These are phyloP conservation scores for Paxillus involutus DNA, from an alignment of 768 basidiomycete genomes.

Conservation along the genomic window DNA sequence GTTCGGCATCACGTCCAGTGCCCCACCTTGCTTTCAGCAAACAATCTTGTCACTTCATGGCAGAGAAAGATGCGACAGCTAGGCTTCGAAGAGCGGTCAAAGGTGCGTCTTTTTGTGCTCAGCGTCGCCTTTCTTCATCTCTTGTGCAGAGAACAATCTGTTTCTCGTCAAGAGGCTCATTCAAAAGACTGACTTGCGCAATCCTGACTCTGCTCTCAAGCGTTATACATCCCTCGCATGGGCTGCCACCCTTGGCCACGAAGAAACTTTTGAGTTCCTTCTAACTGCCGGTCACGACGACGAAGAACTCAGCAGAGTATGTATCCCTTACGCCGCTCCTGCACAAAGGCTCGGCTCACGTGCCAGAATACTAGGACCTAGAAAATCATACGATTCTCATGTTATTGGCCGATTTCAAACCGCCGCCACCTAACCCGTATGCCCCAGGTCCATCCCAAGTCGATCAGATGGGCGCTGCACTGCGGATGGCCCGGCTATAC, in stretches of 20 bases:
- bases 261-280: conserved; percentile 93
- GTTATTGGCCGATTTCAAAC: conserved; percentile 82
- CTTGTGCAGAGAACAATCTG: conserved; percentile 82
- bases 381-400: conserved; percentile 94
- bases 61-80: conserved; percentile 77
- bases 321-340: conserved; percentile 26
- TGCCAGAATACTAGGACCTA: conserved; percentile 58
- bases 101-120: conserved; percentile 40
- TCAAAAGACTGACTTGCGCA: conserved; percentile 85
- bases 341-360: conserved; percentile 16
- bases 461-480: conserved; percentile 67
- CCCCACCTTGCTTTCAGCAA: conserved; percentile 18
- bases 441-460: conserved; percentile 46
- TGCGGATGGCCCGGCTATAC: conserved; percentile 87
- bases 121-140: conserved; percentile 13
- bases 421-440: conserved; percentile 47
- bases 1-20: conserved; percentile 7
- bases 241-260: conserved; percentile 85
- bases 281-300: conserved; percentile 88
- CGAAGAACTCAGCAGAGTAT: conserved; percentile 85
- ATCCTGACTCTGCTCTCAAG: conserved; percentile 74
- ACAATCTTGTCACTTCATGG: conserved; percentile 48
- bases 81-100: conserved; percentile 80
- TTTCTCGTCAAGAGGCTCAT: conserved; percentile 88
- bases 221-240: conserved; percentile 89